Conservation (phyloP, 768 basidiomycete genomes). For the Trametes coccinea region DNA sequence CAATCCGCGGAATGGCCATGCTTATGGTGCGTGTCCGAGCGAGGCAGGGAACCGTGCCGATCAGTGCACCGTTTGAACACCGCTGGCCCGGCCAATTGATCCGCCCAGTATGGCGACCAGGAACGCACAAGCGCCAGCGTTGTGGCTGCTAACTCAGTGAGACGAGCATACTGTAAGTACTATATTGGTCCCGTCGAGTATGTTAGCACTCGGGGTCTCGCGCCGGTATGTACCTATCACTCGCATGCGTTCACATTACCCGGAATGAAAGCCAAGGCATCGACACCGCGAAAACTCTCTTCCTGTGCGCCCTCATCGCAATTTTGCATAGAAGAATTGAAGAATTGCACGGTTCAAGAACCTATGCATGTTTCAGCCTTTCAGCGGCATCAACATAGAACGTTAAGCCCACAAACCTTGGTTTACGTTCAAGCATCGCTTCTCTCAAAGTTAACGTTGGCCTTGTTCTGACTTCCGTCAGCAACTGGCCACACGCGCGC, state of each 20-base stretch:
- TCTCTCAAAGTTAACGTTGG: background rate
- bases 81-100: background rate
- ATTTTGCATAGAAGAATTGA: no score
- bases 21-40: no score
- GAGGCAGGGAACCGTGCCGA: background rate
- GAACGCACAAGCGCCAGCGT: constrained; percentile 14
- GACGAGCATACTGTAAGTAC: background rate
- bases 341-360: no score
- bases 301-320: no score
- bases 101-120: background rate
- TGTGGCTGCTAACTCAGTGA: constrained; percentile 7
- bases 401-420: background rate
- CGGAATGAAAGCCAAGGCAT: no score
- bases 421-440: background rate
- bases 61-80: background rate
- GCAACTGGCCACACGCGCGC: background rate
- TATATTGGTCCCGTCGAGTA: no score
- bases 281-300: no score
- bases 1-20: background rate
- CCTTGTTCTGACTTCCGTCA: background rate
- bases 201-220: background rate
- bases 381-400: background rate
- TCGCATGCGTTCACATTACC: no score
- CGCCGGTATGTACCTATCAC: background rate
- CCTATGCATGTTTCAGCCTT: constrained; percentile 2